Percentiles rank a stretch among this genome's conserved stretches.
Evolutionary conservation across 2,329 filamentous ascomycete species (phyloP).

Genomic region (Colletotrichum endophyticum): DNA sequence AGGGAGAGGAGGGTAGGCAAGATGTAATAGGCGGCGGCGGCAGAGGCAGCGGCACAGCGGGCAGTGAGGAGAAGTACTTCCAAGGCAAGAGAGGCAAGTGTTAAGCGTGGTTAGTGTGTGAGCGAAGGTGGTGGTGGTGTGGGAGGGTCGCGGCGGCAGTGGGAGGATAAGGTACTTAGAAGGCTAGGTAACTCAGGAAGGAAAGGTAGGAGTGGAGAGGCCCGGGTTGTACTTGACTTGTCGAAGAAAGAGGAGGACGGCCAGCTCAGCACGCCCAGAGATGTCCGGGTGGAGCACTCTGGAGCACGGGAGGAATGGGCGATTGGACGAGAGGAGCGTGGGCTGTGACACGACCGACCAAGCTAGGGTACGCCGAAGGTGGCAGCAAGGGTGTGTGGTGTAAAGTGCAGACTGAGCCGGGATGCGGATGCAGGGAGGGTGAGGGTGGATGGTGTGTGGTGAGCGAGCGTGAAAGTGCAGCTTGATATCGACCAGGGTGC

Average conservation of each 20-base stretch:
- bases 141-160: slow-evolving; percentile 12
- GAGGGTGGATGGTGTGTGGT: slow-evolving; percentile 7
- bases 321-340: slow-evolving; percentile 34
- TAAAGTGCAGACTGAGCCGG: not conserved
- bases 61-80: not conserved
- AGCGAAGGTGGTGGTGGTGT: not conserved
- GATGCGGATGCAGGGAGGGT: slow-evolving; percentile 15
- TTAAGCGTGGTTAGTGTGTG: not conserved
- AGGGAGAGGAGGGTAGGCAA: slow-evolving; percentile 20
- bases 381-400: slow-evolving; percentile 18
- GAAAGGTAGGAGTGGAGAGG: slow-evolving; percentile 14
- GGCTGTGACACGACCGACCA: slow-evolving; percentile 33
- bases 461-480: not conserved
- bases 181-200: not conserved
- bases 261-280: slow-evolving; percentile 23
- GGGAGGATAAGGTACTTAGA: slow-evolving; percentile 4
- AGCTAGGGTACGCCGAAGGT: slow-evolving; percentile 21
- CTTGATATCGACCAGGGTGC: slow-evolving; percentile 18
- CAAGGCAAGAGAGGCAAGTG: not conserved
- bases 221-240: slow-evolving; percentile 10
- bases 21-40: slow-evolving; percentile 18
- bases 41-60: not conserved
- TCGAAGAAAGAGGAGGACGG: slow-evolving; percentile 16
- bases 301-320: slow-evolving; percentile 25
- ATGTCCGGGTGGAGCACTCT: slow-evolving; percentile 19